Conservation (phyloP, 345 rosid species). For the Clarkia xantiana region DNA sequence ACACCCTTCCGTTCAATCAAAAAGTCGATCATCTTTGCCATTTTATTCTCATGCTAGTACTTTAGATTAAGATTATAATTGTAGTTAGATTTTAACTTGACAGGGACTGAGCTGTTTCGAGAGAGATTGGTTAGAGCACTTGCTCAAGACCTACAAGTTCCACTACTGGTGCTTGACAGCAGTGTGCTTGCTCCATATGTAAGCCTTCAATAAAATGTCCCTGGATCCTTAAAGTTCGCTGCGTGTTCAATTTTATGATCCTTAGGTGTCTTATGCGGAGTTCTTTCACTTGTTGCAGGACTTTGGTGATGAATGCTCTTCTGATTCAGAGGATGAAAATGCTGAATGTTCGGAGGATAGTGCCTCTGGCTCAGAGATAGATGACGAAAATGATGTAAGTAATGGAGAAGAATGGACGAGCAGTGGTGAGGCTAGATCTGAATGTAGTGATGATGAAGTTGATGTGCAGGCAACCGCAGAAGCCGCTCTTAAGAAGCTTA, state of each 20-base stretch:
- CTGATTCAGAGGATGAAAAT: slow-evolving; percentile 62
- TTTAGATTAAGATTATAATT: too few species aligned
- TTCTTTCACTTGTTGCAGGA: slow-evolving; percentile 32
- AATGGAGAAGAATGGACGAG: slow-evolving; percentile 65
- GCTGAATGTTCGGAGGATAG: slow-evolving; percentile 50
- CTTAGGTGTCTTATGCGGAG: not conserved
- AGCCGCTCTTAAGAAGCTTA: slow-evolving; percentile 66
- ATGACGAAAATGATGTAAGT: slow-evolving; percentile 57
- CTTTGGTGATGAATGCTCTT: slow-evolving; percentile 52
- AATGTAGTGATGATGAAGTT: slow-evolving; percentile 50
- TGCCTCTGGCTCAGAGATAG: slow-evolving; percentile 72
- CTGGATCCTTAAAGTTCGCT: too few species aligned
- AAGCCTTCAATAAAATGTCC: slow-evolving; percentile 18
- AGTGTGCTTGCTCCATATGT: slow-evolving; percentile 91
- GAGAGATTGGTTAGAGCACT: slow-evolving; percentile 89
- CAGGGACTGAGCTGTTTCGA: slow-evolving; percentile 80
- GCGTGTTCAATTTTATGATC: not conserved
- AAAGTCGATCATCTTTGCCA: too few species aligned
- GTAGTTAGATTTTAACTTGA: too few species aligned
- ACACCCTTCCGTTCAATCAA: too few species aligned
- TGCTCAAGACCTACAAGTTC: slow-evolving; percentile 73
- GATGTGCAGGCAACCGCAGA: slow-evolving; percentile 57
- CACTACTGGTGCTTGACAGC: slow-evolving; percentile 87
- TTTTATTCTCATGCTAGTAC: too few species aligned
- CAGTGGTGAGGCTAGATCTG: slow-evolving; percentile 52